Evolutionary conservation across 1,284 basidiomycete species (phyloP), one percentile per base, ranked within the genome.

Genomic region (Cutaneotrichosporon cavernicola): DNA sequence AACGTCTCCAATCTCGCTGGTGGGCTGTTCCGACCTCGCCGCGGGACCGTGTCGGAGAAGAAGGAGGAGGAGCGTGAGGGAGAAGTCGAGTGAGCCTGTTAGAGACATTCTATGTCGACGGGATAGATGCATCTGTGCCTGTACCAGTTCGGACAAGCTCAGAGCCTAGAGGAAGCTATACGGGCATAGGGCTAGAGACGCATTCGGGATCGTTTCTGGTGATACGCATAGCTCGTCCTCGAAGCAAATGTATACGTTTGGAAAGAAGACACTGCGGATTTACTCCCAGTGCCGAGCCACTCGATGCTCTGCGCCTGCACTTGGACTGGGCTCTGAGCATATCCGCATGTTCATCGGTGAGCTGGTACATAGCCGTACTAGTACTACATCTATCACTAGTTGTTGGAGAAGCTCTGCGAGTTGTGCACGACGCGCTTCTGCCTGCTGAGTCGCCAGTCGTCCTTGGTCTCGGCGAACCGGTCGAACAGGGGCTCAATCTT

Each of bases 401-500:
- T 56, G 36, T 36, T 36, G 26, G 55, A 56, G 61, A 80, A 80
- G 2, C 77, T 77, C 68, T 80, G 79, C 43, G 69, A 71, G n/a
- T 74, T 73, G 49, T 77, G 67, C 14, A 76, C 76, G 1, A 77
- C 73, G 36, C 78, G 63, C 71, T 79, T 79, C 66, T 77, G 72
- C 67, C 78, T 79, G 36, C 72, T 74, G 52, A 80, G 70, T 59
- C 79, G 73, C 82, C 82, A 83, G 55, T 80, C 80, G 73, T 83
- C 82, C 70, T 82, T 82, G 69, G 79, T 74, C 58, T 80, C 72
- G 1, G 78, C 80, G 61, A 79, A 81, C 26, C 77, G 73, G 70
- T 81, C 78, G 70, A 76, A 79, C 36, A 81, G 73, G 5, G 95
- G 96, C 76, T 97, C 91, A 70, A 98, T 96, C 86, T 95, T 97